phyloP scores from a whole-genome alignment of 78 protist species.

The Carpediemonas membranifera region DNA sequence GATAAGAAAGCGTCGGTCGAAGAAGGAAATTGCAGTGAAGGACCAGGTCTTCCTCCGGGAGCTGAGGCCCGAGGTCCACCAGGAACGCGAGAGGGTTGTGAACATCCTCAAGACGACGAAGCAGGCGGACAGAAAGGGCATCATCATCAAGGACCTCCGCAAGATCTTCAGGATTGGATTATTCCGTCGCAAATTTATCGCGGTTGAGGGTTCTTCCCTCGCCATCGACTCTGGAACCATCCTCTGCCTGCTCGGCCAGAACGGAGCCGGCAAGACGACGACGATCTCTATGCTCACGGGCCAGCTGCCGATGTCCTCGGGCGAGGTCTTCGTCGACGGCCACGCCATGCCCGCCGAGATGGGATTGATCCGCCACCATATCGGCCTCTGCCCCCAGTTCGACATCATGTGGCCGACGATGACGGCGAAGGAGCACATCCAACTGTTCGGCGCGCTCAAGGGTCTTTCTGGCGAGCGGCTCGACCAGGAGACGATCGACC shows the following conservation, averaged over 20 bases:
- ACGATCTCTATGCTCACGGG: conserved; percentile 70
- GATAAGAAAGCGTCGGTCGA: too few relatives aligned
- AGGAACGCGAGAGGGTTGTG: too few relatives aligned
- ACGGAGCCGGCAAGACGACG: too few relatives aligned
- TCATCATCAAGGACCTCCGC: conserved; percentile 15
- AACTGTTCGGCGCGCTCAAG: too few relatives aligned
- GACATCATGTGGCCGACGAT: conserved; percentile 46
- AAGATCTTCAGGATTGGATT: not conserved
- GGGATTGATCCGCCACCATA: conserved; percentile 21
- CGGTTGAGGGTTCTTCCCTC: conserved; percentile 6
- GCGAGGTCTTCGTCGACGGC: conserved; percentile 7
- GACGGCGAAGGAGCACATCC: conserved; percentile 42
- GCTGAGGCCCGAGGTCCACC: too few relatives aligned
- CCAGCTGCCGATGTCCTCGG: conserved; percentile 5
- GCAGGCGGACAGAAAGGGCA: too few relatives aligned
- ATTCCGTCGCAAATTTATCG: too few relatives aligned
- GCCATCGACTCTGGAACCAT: not conserved
- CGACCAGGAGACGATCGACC: too few relatives aligned
- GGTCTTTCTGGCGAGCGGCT: too few relatives aligned
- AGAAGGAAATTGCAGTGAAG: too few relatives aligned
- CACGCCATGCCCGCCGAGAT: not conserved
- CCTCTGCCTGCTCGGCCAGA: conserved; percentile 45
- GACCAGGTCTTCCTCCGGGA: too few relatives aligned
- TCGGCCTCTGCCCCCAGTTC: conserved; percentile 66
- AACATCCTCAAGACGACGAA: too few relatives aligned